These are phyloP conservation scores for Sarocladium kiliense DNA, from an alignment of 2,329 filamentous ascomycete genomes.

Conservation along the genomic window DNA sequence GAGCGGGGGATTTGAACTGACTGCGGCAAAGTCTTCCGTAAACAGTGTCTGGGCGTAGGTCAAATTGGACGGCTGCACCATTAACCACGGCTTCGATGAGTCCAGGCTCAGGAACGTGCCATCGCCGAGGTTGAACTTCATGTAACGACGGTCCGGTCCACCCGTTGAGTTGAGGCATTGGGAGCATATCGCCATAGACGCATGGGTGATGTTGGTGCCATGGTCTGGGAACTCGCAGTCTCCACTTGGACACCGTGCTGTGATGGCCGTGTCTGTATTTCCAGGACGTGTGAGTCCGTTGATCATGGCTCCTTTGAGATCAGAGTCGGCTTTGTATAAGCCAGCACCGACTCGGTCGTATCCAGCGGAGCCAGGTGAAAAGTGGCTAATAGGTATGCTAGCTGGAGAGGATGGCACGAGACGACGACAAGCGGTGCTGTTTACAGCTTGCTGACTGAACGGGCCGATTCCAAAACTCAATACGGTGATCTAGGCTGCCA, in stretches of 20 bases:
- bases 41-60: background rate
- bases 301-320: constrained; percentile 26
- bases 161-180: background rate
- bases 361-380: background rate
- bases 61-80: background rate
- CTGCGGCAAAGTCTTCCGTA: background rate
- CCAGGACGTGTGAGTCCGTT: constrained; percentile 21
- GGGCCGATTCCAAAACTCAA: constrained; percentile 23
- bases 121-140: background rate
- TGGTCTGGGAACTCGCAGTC: background rate
- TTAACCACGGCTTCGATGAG: background rate
- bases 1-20: background rate
- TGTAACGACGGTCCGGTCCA: background rate
- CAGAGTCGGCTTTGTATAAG: constrained; percentile 18
- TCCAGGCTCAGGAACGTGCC: background rate
- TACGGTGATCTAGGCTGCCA: constrained; percentile 19
- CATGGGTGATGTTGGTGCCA: background rate
- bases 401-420: constrained; percentile 10
- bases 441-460: constrained; percentile 25
- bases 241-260: background rate
- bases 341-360: constrained; percentile 15
- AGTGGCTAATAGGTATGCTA: background rate
- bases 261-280: constrained; percentile 15
- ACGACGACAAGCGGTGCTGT: constrained; percentile 16
- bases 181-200: background rate